A percentile compares a stretch with the other conserved stretches of the same genome.
phyloP scores from a whole-genome alignment of 345 rosid species.

The Eucalyptus cloeziana region DNA sequence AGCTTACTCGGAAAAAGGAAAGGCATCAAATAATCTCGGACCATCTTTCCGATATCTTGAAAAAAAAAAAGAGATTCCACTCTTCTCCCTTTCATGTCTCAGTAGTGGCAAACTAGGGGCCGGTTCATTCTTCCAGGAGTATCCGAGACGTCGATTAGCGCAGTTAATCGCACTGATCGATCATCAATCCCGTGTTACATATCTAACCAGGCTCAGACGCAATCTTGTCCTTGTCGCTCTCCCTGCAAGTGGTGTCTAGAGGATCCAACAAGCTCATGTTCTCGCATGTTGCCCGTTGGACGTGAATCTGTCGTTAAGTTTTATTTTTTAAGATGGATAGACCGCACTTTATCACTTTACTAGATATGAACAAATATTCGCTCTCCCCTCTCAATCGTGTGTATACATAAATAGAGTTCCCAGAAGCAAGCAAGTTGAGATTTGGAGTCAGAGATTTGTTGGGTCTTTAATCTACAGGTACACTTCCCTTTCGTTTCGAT shows the following conservation, averaged over 20 bases:
- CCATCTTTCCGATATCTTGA: not conserved
- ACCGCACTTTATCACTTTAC: not conserved
- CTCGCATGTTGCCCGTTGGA: not conserved
- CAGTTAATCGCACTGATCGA: not conserved
- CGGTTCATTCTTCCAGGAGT: not conserved
- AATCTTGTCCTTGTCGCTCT: not conserved
- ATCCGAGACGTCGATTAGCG: not conserved
- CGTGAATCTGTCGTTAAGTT: not conserved
- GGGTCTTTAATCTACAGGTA: not conserved
- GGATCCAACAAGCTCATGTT: not conserved
- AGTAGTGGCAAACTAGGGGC: not conserved
- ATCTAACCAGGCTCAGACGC: not conserved
- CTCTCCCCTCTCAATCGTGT: not conserved
- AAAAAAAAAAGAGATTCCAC: not conserved
- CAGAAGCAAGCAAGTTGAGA: not conserved
- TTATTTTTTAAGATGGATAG: not conserved
- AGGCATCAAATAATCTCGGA: not conserved
- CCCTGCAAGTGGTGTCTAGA: not conserved
- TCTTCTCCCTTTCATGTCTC: not conserved
- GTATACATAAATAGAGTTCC: not conserved
- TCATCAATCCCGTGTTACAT: not conserved
- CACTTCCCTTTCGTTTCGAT: not conserved
- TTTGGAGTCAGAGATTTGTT: not conserved
- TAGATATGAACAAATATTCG: not conserved
- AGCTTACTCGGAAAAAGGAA: not conserved